Base-by-base conservation (phyloP, 768 basidiomycete species). In the Dioszegia crocea region DNA sequence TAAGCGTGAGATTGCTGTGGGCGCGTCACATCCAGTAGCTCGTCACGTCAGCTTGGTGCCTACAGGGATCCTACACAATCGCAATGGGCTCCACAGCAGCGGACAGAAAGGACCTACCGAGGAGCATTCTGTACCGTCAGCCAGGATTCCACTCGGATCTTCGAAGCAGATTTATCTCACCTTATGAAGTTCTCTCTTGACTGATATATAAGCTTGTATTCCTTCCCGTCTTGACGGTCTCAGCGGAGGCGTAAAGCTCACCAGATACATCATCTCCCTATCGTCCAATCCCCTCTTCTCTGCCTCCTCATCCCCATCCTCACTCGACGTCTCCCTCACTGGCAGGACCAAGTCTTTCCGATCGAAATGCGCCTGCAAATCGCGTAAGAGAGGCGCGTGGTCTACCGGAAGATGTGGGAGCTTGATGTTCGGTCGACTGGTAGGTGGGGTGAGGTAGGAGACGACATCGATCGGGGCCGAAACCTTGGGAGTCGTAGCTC, bases 181-280 rank as follows among this genome's bases (percentile, higher is more conserved):
- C 71, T 48, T 0, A 70, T 8, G 24, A 70, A 61, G 5, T 64
- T 73, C 44, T 73, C 68, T 36, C 49, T 38, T 14, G 72, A 56
- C 54, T 56, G 9, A 11, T 4, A 26, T 8, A 19, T 53, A 10
- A 53, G 38, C 39, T 53, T n/a, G n/a, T n/a, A n/a, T n/a, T n/a
- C n/a, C 14, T 16, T 36, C 11, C 16, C 8, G 16, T 16, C 19
- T 23, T 4, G 19, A 4, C 29, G 2, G 21, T 8, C 19, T 5
- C 4, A 26, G 30, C 9, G 40, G 5, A 33, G 33, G 33, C 33
- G 33, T 33, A 6, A 6, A 4, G 46, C 75, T 43, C 51, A 76
- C 75, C 43, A 76, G 60, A 41, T 65, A 75, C 68, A 73, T 73
- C 67, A 69, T 66, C 60, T 76, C 75, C 48, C 63, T 60, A 52